Base-by-base conservation (phyloP, 129 eudicot genomes). In the Logfia minima region DNA sequence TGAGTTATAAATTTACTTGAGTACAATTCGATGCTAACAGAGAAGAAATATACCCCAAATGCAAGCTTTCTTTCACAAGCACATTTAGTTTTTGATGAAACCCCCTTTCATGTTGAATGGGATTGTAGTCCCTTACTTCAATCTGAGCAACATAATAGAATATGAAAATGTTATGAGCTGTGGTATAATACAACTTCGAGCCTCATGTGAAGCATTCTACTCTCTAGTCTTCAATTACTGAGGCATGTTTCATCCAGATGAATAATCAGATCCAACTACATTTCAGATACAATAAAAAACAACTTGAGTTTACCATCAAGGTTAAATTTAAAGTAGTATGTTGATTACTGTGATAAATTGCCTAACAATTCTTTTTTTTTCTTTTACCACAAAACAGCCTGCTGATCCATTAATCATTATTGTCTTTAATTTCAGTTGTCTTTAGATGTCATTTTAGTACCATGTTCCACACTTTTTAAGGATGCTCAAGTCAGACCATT, bases 51-150 rank as follows among this genome's bases (percentile, higher is more conserved):
- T 93, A 93, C 97, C 97, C 96, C 68, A 86, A 86, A 73, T 86
- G 93, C 79, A 91, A 91, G 81, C 98, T 91, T 82, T 93, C 93
- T 82, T 93, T 86, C 24, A 90, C 91, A 62, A 93, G 96, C 82
- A 84, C 80, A 74, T 89, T 89, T 71, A 93, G 82, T 75, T 82
- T 91, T 78, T 91, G 88, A 81, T 93, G 98, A 78, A 90, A 93
- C 31, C 96, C 97, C 68, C 98, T 88, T 76, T 87, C 97, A 14
- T 93, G 96, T 78, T 76, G 89, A 77, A 87, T 65, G 55, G 98
- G 97, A 76, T 91, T 89, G 90, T 93, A 89, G 72, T 86, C 96
- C 41, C 80, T 82, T 70, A 83, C 86, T 81, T 93, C 98, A 68
- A 93, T 83, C 98, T 93, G 92, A 69, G 16, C 72, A 85, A 52